phyloP scores from a whole-genome alignment of 2,329 filamentous ascomycete genomes.

The Bipolaris oryzae region DNA sequence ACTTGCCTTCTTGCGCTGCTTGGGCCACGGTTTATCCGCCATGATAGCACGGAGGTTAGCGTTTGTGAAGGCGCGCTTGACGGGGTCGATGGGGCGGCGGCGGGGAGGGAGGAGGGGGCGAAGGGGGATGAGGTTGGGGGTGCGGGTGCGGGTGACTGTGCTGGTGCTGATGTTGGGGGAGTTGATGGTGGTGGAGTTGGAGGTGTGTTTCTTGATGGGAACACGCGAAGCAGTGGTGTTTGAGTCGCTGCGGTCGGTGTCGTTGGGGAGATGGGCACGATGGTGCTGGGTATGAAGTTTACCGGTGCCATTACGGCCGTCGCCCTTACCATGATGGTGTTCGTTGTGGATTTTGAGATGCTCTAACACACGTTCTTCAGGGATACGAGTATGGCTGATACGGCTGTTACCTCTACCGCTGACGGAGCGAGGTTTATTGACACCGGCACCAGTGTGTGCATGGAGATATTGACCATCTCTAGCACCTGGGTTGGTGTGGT shows the following conservation, averaged over 20 bases:
- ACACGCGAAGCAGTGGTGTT: too few species aligned
- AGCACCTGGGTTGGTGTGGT: too few species aligned
- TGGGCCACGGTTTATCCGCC: slow-evolving; percentile 15
- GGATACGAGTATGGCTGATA: not conserved
- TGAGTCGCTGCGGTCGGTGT: too few species aligned
- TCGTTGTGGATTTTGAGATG: not conserved
- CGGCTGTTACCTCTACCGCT: not conserved
- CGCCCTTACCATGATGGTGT: not conserved
- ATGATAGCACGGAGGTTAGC: slow-evolving; percentile 26
- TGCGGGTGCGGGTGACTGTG: too few species aligned
- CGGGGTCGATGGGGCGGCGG: slow-evolving; percentile 21
- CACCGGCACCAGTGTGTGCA: slow-evolving; percentile 10
- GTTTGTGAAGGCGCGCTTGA: slow-evolving; percentile 28
- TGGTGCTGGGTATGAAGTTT: not conserved
- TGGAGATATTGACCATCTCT: not conserved
- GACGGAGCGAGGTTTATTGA: not conserved
- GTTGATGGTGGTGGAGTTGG: too few species aligned
- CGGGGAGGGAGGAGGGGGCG: slow-evolving; percentile 4
- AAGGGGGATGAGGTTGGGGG: too few species aligned
- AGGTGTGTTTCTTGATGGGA: too few species aligned
- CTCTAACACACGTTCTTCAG: not conserved
- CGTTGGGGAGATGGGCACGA: not conserved
- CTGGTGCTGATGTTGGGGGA: not conserved
- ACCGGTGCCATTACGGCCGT: too few species aligned
- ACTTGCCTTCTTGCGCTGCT: slow-evolving; percentile 9